phyloP scores from a whole-genome alignment of 2,329 filamentous ascomycete genomes.

The Nakataea oryzae region DNA sequence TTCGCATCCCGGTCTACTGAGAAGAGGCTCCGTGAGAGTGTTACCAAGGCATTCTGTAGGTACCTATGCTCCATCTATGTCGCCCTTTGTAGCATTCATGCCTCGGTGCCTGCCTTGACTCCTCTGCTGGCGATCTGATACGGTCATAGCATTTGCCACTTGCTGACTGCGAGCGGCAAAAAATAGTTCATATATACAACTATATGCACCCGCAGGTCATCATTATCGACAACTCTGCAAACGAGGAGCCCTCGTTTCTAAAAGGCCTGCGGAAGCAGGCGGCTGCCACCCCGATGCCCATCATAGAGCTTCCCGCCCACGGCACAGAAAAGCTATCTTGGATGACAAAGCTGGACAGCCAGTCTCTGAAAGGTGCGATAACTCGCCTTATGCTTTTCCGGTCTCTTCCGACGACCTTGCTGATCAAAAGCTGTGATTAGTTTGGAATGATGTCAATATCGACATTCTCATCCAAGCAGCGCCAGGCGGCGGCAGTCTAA shows the following conservation, averaged over 20 bases:
- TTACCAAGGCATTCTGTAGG: conserved; percentile 53
- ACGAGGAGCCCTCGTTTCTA: conserved; percentile 61
- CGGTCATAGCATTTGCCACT: conserved; percentile 4
- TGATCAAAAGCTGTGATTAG: conserved; percentile 25
- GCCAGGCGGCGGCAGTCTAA: conserved; percentile 58
- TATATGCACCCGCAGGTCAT: conserved; percentile 71
- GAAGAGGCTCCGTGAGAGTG: conserved; percentile 53
- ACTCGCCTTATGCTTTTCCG: no score
- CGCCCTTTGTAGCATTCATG: not conserved
- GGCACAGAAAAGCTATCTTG: conserved; percentile 58
- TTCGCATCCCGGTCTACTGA: conserved; percentile 60
- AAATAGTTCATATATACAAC: conserved; percentile 55
- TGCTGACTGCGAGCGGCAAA: conserved; percentile 39
- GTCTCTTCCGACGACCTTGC: not conserved
- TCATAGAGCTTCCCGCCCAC: conserved; percentile 65
- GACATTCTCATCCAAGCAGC: conserved; percentile 79
- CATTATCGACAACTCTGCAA: conserved; percentile 55
- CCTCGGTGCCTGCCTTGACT: not conserved
- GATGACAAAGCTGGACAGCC: conserved; percentile 67
- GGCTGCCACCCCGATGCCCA: conserved; percentile 38
- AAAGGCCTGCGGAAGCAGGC: conserved; percentile 47
- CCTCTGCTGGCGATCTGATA: not conserved
- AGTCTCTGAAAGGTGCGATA: conserved; percentile 54
- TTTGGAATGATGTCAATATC: conserved; percentile 68
- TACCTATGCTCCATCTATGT: conserved; percentile 2